A percentile compares a stretch with the other conserved stretches of the same genome.
Evolutionary conservation across 441 rosid species (phyloP).

Genomic region (Manihot esculenta): DNA sequence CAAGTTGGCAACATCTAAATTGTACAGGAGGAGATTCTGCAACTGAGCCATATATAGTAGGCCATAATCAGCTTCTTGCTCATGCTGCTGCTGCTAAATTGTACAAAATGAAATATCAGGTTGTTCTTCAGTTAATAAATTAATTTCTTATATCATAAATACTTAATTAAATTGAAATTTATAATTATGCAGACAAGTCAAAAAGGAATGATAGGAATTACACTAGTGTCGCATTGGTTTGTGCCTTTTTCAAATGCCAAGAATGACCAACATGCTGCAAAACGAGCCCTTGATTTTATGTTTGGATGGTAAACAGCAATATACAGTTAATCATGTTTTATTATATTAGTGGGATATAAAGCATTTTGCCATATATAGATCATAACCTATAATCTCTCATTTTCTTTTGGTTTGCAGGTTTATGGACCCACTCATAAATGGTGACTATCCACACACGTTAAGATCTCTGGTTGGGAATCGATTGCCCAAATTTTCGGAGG

Average conservation of each 20-base stretch:
- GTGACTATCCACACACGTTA: slow-evolving; percentile 43
- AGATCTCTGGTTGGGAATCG: slow-evolving; percentile 30
- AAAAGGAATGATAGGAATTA: slow-evolving; percentile 56
- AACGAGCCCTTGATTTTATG: slow-evolving; percentile 47
- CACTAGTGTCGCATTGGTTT: slow-evolving; percentile 46
- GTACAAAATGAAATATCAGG: slow-evolving; percentile 47
- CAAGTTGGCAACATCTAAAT: slow-evolving; percentile 33
- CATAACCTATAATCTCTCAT: too few species aligned
- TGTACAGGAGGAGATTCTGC: slow-evolving; percentile 53
- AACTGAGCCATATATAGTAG: slow-evolving; percentile 49
- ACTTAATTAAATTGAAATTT: too few species aligned
- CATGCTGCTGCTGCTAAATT: slow-evolving; percentile 61
- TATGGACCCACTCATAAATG: slow-evolving; percentile 39
- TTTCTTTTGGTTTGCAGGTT: slow-evolving; percentile 24
- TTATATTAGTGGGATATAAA: too few species aligned
- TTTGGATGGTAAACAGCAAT: slow-evolving; percentile 49
- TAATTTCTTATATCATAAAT: too few species aligned
- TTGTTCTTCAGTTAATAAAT: not conserved
- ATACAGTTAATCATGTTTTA: too few species aligned
- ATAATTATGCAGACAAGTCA: slow-evolving; percentile 26
- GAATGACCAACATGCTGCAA: slow-evolving; percentile 38
- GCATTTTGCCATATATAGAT: too few species aligned
- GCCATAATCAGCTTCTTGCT: slow-evolving; percentile 59
- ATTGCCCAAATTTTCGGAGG: slow-evolving; percentile 40
- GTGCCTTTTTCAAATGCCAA: slow-evolving; percentile 41